Evolutionary conservation across 495 filamentous ascomycete species (phyloP).

Genomic region (Pseudevernia furfuracea): DNA sequence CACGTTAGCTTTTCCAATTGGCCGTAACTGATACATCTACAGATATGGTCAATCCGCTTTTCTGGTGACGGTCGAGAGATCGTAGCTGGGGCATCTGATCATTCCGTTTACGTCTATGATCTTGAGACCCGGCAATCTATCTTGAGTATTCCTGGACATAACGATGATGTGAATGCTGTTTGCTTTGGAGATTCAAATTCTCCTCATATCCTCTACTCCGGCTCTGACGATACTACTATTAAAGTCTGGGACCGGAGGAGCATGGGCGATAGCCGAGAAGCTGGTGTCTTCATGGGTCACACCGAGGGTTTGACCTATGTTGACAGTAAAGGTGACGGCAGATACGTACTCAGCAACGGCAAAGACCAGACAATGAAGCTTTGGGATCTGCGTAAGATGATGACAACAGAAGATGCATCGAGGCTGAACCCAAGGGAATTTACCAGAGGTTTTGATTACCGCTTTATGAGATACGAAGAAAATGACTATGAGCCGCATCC

Average conservation of each 20-base stretch:
- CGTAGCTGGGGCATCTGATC: constrained; percentile 75
- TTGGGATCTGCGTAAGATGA: constrained; percentile 86
- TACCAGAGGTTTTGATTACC: constrained; percentile 78
- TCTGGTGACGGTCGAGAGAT: constrained; percentile 88
- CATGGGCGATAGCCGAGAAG: constrained; percentile 79
- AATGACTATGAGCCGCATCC: constrained; percentile 67
- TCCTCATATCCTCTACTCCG: constrained; percentile 92
- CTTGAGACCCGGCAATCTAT: constrained; percentile 69
- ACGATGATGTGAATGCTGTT: constrained; percentile 91
- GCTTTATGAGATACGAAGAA: constrained; percentile 59
- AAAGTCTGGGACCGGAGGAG: constrained; percentile 95
- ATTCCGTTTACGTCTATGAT: constrained; percentile 86
- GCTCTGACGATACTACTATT: constrained; percentile 63
- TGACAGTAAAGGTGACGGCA: constrained; percentile 91
- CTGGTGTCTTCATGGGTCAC: constrained; percentile 89
- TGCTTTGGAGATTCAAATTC: constrained; percentile 86
- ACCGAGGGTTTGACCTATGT: constrained; percentile 93
- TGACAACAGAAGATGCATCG: constrained; percentile 58
- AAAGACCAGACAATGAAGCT: constrained; percentile 98
- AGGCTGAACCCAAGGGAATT: constrained; percentile 46
- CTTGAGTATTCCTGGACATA: constrained; percentile 68
- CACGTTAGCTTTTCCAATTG: neutral
- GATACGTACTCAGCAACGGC: constrained; percentile 87
- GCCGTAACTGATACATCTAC: constrained; percentile 25
- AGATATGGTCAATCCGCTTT: constrained; percentile 89